Base-by-base conservation (phyloP, 73 alveolate genomes). In the Urostyla sp. region DNA sequence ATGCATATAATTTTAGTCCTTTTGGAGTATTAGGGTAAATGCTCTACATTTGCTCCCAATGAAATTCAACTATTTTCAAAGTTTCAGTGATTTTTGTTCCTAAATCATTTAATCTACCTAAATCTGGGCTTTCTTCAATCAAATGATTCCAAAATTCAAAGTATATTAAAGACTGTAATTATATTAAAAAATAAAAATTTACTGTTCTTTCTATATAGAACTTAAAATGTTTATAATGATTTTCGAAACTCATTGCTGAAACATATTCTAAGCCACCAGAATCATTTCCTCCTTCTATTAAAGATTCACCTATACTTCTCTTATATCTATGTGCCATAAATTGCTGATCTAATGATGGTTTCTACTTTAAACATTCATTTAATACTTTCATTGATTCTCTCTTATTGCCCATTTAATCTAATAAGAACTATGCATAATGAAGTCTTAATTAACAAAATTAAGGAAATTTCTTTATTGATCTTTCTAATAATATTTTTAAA, bases 331-430 rank as follows among this genome's bases (percentile, higher is more conserved):
- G 92, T 18, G 87, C 90, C 0, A 94, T 92, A 73, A 94, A 94
- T 83, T 94, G 88, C 69, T 92, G 91, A 77, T 94, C 97, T 35
- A 94, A 91, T 45, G 98, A 82, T 5, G 99, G 99, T 60, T 94
- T 94, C 48, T 84, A 75, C 66, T 89, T 92, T 31, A 80, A 87
- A 55, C 95, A 75, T 63, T 85, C 87, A 78, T 85, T 80, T 50
- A 94, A 82, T 66, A 92, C 93, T 21, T 75, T 80, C 88, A 92
- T 87, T 5, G 99, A 98, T 26, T 87, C 91, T 67, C 91, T 89
- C 53, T 87, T 92, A 67, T 95, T 90, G 50, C 94, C 94, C 95
- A 92, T 88, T 72, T 96, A 77, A 50, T 95, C 99, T 84, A 90
- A 82, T 20, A 95, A 74, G 79, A 95, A 95, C 74, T 88, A 90